Conservation (phyloP, 2,329 filamentous ascomycete species). For the Fusarium liriodendri region DNA sequence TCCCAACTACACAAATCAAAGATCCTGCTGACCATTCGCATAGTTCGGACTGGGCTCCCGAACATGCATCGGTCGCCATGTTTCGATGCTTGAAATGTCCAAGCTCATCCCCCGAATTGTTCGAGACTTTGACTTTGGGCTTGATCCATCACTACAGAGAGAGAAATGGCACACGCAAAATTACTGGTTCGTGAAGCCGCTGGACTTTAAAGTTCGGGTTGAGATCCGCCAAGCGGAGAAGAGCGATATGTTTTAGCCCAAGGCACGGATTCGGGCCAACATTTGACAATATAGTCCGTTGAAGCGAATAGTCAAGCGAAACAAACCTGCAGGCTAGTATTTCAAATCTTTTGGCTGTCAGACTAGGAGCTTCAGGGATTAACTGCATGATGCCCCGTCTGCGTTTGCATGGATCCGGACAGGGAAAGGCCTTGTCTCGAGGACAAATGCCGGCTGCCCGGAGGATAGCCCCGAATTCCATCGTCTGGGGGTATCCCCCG, state of each 20-base stretch:
- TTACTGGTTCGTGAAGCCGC: conserved; percentile 34
- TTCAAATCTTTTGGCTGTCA: background rate
- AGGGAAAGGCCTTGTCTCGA: background rate
- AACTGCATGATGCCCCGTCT: background rate
- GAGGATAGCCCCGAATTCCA: background rate
- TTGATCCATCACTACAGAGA: background rate
- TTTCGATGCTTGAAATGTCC: conserved; percentile 41
- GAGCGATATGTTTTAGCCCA: background rate
- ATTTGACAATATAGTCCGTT: background rate
- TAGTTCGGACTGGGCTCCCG: conserved; percentile 41
- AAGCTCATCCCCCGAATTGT: conserved; percentile 36
- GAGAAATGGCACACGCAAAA: conserved; percentile 19
- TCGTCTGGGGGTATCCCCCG: conserved; percentile 2
- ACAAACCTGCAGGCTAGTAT: background rate
- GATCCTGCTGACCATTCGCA: background rate
- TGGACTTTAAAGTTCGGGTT: conserved; percentile 23
- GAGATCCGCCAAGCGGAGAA: background rate
- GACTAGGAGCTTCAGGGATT: background rate
- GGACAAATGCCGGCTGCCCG: background rate
- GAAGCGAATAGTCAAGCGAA: background rate
- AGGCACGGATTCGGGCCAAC: background rate
- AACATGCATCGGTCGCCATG: conserved; percentile 37
- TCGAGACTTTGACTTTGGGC: conserved; percentile 36
- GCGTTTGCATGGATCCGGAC: background rate
- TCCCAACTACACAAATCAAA: accelerated